phyloP scores from a whole-genome alignment of 2,329 filamentous ascomycete species.

The Fusarium sp. region DNA sequence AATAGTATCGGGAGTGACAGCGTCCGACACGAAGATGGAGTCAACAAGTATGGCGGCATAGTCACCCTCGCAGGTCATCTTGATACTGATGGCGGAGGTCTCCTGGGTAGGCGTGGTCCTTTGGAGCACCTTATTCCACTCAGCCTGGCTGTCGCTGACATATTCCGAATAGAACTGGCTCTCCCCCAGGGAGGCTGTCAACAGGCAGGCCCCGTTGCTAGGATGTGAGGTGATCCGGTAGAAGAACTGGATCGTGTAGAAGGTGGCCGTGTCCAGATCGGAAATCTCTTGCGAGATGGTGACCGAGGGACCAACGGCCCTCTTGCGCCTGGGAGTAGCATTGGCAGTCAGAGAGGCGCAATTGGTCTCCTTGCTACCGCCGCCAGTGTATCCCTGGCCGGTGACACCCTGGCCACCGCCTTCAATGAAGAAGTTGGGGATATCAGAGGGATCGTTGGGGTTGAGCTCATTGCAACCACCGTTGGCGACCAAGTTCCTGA shows the following conservation, averaged over 20 bases:
- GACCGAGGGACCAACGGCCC: background rate
- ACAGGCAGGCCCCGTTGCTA: background rate
- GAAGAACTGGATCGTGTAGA: conserved; percentile 36
- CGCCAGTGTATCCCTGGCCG: conserved; percentile 10
- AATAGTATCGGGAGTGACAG: conserved; percentile 33
- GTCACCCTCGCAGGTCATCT: conserved; percentile 6
- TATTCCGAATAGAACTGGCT: background rate
- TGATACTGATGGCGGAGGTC: background rate
- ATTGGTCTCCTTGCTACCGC: conserved; percentile 12
- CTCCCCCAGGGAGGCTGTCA: conserved; percentile 20
- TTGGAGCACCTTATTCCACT: conserved; percentile 17
- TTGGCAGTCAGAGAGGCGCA: conserved; percentile 8
- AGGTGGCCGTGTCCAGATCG: background rate
- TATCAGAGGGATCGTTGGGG: background rate
- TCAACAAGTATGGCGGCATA: conserved; percentile 21
- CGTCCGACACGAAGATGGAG: conserved; percentile 38
- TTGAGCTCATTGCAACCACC: conserved; percentile 10
- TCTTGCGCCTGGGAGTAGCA: background rate
- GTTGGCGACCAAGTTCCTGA: conserved; percentile 17
- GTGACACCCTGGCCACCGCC: background rate
- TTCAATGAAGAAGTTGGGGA: conserved; percentile 7
- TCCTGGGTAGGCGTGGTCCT: background rate
- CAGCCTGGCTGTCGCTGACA: background rate
- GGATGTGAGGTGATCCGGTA: background rate
- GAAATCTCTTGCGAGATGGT: conserved; percentile 17